Evolutionary conservation across 2,329 filamentous ascomycete species (phyloP).

Genomic region (Cercospora beticola): DNA sequence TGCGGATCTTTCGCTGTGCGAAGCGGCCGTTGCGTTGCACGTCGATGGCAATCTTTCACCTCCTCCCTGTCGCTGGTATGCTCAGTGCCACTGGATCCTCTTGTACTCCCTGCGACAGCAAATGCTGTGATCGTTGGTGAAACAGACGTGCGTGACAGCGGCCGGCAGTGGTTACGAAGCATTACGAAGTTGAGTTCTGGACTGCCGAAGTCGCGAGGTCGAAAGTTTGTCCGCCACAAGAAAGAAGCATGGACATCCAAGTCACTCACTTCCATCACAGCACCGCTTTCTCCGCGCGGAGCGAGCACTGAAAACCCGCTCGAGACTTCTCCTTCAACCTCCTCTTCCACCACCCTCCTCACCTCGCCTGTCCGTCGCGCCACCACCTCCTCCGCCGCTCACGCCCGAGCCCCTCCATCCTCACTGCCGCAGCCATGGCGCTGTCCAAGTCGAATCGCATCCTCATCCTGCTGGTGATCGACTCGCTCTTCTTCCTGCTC

Average conservation of each 20-base stretch:
- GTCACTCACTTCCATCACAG: background rate
- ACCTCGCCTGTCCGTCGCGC: background rate
- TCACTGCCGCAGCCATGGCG: constrained; percentile 57
- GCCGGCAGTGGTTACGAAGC: background rate
- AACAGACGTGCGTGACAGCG: background rate
- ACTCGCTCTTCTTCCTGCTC: constrained; percentile 83
- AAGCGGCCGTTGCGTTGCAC: background rate
- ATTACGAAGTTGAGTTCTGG: background rate
- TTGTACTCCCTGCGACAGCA: background rate
- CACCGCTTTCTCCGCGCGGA: background rate
- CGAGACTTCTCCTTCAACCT: background rate
- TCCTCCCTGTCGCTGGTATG: background rate
- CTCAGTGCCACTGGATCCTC: background rate
- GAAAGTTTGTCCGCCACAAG: background rate
- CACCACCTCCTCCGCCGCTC: constrained; percentile 1
- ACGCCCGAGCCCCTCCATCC: background rate
- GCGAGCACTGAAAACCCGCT: background rate
- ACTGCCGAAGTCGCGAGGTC: background rate
- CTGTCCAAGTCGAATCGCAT: constrained; percentile 93
- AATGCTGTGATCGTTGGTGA: background rate
- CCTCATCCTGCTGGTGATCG: constrained; percentile 86
- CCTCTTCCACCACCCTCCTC: background rate
- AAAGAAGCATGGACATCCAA: background rate
- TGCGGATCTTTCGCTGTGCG: background rate
- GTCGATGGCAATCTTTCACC: background rate